Percentiles rank a stretch among this genome's conserved stretches.
Evolutionary conservation across 75 land plant species (phyloP).

Genomic region (Gnetum montanum): DNA sequence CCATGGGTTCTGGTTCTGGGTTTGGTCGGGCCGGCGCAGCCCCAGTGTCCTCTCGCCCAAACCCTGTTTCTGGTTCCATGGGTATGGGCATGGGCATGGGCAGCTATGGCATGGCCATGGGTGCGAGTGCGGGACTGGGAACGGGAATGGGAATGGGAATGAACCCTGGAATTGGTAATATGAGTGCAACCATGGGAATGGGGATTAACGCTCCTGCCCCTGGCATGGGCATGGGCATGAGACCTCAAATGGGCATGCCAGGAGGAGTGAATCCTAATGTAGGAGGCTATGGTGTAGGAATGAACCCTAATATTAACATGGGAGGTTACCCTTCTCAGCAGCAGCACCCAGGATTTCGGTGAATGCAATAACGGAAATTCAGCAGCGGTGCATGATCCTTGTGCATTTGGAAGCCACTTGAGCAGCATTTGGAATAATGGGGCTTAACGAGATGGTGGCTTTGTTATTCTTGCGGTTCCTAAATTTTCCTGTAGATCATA

Average conservation of each 20-base stretch:
- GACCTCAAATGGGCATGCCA: slow-evolving; percentile 36
- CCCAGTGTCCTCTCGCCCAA: slow-evolving; percentile 48
- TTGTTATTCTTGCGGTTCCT: too few species aligned
- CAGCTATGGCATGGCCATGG: slow-evolving; percentile 19
- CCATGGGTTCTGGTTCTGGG: slow-evolving; percentile 98
- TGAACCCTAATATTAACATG: too few species aligned
- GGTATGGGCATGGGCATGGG: slow-evolving; percentile 43
- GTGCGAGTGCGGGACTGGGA: slow-evolving; percentile 20
- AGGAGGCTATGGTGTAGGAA: slow-evolving; percentile 41
- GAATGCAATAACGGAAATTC: too few species aligned
- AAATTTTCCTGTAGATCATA: too few species aligned
- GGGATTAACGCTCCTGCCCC: slow-evolving; percentile 23
- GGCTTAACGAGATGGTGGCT: too few species aligned
- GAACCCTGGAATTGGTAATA: slow-evolving; percentile 12
- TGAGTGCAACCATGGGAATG: slow-evolving; percentile 13
- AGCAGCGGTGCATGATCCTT: too few species aligned
- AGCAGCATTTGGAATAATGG: too few species aligned
- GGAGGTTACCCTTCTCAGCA: too few species aligned
- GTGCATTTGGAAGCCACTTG: too few species aligned
- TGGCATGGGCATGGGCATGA: slow-evolving; percentile 30
- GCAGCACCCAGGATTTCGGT: background rate
- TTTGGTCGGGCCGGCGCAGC: slow-evolving; percentile 82
- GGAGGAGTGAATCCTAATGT: slow-evolving; percentile 39
- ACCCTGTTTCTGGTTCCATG: slow-evolving; percentile 23
- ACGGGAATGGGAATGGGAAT: slow-evolving; percentile 21